Percentiles rank a stretch among this genome's conserved stretches.
Conservation (phyloP, 495 filamentous ascomycete species). For the Astrothelium subdiscretum region DNA sequence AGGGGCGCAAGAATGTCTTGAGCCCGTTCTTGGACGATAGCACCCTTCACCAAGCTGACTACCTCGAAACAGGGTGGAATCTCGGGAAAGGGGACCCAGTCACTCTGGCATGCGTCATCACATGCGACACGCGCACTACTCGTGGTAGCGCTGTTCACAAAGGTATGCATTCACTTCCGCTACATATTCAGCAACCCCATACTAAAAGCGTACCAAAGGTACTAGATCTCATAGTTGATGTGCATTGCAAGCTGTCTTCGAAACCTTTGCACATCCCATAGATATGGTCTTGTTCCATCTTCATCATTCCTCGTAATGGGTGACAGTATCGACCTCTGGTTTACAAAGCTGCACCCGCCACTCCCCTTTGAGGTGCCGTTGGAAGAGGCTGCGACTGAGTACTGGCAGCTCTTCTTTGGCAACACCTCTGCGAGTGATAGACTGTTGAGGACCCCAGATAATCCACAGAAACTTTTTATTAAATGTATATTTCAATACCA, state of each 20-base stretch:
- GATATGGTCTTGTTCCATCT: no score
- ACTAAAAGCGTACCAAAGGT: neutral
- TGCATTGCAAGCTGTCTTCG: no score
- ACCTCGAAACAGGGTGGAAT: neutral
- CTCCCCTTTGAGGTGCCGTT: no score
- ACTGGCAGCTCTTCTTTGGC: no score
- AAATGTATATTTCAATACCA: neutral
- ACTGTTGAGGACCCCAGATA: no score
- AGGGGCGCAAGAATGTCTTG: neutral
- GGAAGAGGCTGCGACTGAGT: no score
- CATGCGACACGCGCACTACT: neutral
- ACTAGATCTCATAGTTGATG: neutral
- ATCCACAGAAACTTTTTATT: neutral
- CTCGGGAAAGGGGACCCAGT: neutral
- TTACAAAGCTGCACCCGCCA: no score
- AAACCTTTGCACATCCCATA: no score
- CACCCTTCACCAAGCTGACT: neutral
- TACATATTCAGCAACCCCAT: neutral
- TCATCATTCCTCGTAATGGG: no score
- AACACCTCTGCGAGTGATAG: no score
- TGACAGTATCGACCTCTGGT: no score
- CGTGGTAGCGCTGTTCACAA: neutral
- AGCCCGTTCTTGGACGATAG: neutral
- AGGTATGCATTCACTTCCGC: neutral
- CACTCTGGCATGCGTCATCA: neutral